A percentile compares a stretch with the other conserved stretches of the same genome.
These are phyloP conservation scores for Hyphopichia pseudoburtonii DNA, from an alignment of 1,139 yeast genomes.

Conservation along the genomic window DNA sequence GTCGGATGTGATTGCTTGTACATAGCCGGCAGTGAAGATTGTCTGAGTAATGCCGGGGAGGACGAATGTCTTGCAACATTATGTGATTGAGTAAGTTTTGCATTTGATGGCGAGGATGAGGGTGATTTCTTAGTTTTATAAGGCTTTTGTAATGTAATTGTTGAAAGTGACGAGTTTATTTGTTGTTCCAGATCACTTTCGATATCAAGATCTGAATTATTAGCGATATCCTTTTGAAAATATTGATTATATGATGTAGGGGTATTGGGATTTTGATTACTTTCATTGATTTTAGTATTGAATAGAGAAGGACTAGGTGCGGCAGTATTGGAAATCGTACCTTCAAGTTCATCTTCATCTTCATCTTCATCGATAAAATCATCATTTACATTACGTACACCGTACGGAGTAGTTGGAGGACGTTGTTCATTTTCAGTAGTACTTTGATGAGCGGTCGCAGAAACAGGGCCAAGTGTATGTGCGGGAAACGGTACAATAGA, in stretches of 20 bases:
- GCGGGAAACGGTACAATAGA: no score
- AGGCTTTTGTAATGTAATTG: slow-evolving; percentile 19
- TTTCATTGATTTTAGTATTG: no score
- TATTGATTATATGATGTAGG: no score
- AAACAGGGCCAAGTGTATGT: no score
- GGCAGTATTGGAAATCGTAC: no score
- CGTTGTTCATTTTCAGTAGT: slow-evolving; percentile 2
- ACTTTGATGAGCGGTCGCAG: no score
- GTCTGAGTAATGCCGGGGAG: slow-evolving; percentile 1
- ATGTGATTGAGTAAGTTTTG: no score
- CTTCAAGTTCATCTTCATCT: slow-evolving; percentile 10
- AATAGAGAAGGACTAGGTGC: background rate
- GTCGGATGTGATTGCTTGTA: no score
- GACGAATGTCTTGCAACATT: background rate
- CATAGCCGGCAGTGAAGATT: background rate
- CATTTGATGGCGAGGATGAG: no score
- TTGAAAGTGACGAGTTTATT: slow-evolving; percentile 21
- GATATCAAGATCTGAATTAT: slow-evolving; percentile 3
- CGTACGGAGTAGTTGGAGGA: background rate
- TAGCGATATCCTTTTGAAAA: no score
- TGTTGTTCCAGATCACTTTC: slow-evolving; percentile 10
- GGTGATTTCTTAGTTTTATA: background rate
- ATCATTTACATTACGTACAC: background rate
- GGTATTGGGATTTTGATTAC: no score
- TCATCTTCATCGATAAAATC: slow-evolving; percentile 4